Conservation (phyloP, 2,329 filamentous ascomycete genomes). For the Epichloe glyceriae region DNA sequence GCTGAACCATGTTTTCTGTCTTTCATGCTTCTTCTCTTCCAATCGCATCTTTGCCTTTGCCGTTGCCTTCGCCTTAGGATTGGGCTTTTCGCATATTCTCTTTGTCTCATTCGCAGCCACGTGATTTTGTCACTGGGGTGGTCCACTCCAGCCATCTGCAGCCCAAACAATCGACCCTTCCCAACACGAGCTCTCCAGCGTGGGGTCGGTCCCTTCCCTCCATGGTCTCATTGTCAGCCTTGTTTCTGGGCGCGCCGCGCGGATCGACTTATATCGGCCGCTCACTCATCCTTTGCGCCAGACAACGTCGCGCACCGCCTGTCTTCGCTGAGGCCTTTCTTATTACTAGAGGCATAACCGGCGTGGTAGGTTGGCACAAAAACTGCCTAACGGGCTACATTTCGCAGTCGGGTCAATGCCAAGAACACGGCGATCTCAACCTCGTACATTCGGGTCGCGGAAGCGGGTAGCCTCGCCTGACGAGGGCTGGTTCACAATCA, state of each 20-base stretch:
- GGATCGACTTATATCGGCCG: constrained; percentile 20
- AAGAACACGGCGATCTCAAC: constrained; percentile 14
- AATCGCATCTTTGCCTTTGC: no score
- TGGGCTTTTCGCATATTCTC: not conserved
- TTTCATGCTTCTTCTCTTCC: no score
- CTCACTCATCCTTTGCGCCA: constrained; percentile 14
- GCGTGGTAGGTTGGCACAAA: not conserved
- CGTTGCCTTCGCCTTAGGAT: no score
- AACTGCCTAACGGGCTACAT: not conserved
- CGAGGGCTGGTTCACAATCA: constrained; percentile 22
- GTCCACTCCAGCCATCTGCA: not conserved
- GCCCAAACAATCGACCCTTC: not conserved
- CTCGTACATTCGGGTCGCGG: constrained; percentile 10
- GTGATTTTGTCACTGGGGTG: not conserved
- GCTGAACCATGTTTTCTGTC: no score
- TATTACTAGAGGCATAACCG: not conserved
- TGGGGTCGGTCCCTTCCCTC: not conserved
- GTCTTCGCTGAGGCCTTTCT: not conserved
- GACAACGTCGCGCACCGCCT: constrained; percentile 12
- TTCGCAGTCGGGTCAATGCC: constrained; percentile 19
- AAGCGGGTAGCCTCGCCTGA: constrained; percentile 9
- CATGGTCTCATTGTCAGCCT: constrained; percentile 6
- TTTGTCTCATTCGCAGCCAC: not conserved
- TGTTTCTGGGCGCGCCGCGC: constrained; percentile 11
- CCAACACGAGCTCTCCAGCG: not conserved